phyloP scores from a whole-genome alignment of 2,329 filamentous ascomycete genomes.

The Chaetothyriales sp. region DNA sequence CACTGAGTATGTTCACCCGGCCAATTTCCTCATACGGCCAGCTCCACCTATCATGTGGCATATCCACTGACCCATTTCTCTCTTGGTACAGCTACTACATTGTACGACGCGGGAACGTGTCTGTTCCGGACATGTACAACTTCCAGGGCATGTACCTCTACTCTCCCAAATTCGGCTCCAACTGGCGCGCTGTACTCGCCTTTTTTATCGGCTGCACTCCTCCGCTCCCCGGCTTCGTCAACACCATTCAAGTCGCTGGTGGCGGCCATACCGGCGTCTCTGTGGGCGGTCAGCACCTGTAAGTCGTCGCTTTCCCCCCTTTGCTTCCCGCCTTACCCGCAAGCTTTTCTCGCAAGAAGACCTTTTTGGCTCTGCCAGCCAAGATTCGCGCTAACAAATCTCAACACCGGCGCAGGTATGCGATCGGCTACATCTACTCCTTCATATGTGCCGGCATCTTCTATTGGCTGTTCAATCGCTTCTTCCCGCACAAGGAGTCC shows the following conservation, averaged over 20 bases:
- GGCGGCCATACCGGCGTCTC: conserved; percentile 10
- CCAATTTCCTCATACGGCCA: neutral
- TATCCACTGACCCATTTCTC: conserved; percentile 1
- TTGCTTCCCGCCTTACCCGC: neutral
- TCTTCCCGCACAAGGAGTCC: conserved; percentile 12
- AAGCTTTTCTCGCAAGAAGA: neutral
- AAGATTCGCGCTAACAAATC: conserved; percentile 1
- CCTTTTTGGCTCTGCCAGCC: neutral
- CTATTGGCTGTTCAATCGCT: conserved; percentile 16
- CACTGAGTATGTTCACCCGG: conserved; percentile 8
- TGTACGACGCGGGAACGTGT: conserved; percentile 11
- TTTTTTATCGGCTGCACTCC: conserved; percentile 14
- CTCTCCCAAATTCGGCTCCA: conserved; percentile 21
- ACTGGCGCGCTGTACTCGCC: conserved; percentile 30
- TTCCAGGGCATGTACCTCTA: conserved; percentile 17
- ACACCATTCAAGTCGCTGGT: conserved; percentile 12
- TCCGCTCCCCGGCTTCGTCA: conserved; percentile 33
- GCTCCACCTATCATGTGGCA: neutral
- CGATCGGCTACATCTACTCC: conserved; percentile 14
- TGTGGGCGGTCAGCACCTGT: conserved; percentile 12
- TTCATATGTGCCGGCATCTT: conserved; percentile 15
- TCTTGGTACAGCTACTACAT: conserved; percentile 9
- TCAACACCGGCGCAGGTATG: conserved; percentile 4
- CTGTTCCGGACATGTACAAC: conserved; percentile 15
- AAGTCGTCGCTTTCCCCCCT: conserved; percentile 1